These are phyloP conservation scores for Talinum fruticosum DNA, from an alignment of 148 eudicot species.

Conservation along the genomic window DNA sequence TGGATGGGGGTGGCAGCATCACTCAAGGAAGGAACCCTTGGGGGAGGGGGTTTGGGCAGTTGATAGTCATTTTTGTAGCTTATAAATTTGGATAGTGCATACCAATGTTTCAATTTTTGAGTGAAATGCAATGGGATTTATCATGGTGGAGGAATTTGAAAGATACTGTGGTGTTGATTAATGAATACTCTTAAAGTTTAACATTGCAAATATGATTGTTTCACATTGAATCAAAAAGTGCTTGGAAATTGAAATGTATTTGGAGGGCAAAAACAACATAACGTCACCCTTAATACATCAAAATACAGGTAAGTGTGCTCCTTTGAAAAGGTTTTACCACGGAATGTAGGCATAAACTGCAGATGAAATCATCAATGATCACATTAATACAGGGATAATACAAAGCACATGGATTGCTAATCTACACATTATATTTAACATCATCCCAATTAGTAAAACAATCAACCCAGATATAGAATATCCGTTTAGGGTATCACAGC, in stretches of 20 bases:
- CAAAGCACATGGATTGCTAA: slow-evolving; percentile 1
- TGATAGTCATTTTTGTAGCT: background rate
- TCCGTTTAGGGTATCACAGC: background rate
- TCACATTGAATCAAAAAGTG: background rate
- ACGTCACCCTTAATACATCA: too few species aligned
- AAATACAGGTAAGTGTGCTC: background rate
- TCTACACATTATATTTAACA: slow-evolving; percentile 9
- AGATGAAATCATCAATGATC: background rate
- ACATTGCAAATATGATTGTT: background rate
- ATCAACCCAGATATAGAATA: slow-evolving; percentile 7
- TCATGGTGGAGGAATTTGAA: background rate
- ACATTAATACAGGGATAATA: slow-evolving; percentile 2
- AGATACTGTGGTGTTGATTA: background rate
- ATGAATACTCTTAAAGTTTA: background rate
- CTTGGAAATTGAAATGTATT: too few species aligned
- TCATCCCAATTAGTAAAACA: background rate
- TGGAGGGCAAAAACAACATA: too few species aligned
- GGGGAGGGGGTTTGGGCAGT: background rate
- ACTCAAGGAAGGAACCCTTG: too few species aligned
- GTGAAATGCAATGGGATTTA: background rate
- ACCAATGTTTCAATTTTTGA: background rate
- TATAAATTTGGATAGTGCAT: background rate
- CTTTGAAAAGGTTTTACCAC: background rate
- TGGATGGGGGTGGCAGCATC: background rate
- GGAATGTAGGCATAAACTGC: background rate